Evolutionary conservation across 179 eudicot species (phyloP), one percentile per base, ranked within the genome.

Genomic region (Camellia oleifera): DNA sequence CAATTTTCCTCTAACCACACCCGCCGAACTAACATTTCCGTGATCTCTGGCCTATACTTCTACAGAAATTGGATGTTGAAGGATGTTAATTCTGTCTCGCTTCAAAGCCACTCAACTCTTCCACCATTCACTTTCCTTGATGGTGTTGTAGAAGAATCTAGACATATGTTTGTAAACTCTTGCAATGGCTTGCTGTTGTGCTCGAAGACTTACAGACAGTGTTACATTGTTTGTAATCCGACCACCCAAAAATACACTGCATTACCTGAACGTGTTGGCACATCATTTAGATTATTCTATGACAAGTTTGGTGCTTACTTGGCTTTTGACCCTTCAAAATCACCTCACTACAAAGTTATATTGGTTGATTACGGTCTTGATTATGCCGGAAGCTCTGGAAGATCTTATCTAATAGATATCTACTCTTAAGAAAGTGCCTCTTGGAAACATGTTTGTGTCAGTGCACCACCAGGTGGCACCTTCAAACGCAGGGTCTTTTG

Each of bases 131-230:
- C 56, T 42, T 50, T 71, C 58, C 60, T 71, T 3, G 14, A n/a
- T 50, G 74, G 54, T 2, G 2, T 71, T 3, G 32, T 3, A 50
- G 58, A 5, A 8, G 26, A 0, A 7, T 2, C 18, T n/a, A 8
- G 0, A 0, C 8, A 15, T 20, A 0, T 1, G 57, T 48, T 48
- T 18, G 13, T 46, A 0, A 2, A 50, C 57, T 71, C 60, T 10
- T 71, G 69, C 45, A 50, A 71, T 40, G 75, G 75, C 32, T 71
- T 71, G 12, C 26, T 71, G 5, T 71, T 71, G 57, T 48, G 32
- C 40, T 15, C 11, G 26, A 5, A 8, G 6, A 23, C 4, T 60
- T 17, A 44, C 13, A 3, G 1, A 8, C 4, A 3, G 8, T 0
- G 1, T 0, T 68, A 14, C 52, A 44, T 68, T 5, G 72, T 68